Conservation (phyloP, 2,329 filamentous ascomycete genomes). For the Epicoccum nigrum region DNA sequence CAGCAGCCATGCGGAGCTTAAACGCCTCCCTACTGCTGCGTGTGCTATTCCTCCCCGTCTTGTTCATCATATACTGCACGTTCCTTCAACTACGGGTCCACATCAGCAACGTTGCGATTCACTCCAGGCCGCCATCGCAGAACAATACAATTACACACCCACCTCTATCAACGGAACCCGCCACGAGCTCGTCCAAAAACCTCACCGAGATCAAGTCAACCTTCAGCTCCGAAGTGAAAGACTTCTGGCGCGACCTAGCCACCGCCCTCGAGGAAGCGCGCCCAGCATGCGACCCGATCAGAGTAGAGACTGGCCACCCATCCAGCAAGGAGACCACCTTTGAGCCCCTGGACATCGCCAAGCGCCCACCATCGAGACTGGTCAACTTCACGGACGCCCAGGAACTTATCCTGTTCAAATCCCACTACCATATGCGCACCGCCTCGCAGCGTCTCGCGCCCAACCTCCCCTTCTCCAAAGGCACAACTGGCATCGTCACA, state of each 20-base stretch:
- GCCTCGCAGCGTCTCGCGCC: slow-evolving; percentile 28
- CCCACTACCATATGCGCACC: slow-evolving; percentile 31
- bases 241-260: slow-evolving; percentile 9
- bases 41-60: slow-evolving; percentile 2
- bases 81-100: not conserved
- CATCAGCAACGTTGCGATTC: not conserved
- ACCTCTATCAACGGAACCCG: not conserved
- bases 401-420: slow-evolving; percentile 25
- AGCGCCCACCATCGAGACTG: slow-evolving; percentile 18
- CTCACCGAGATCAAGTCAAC: slow-evolving; percentile 3
- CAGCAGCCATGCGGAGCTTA: not conserved
- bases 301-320: slow-evolving; percentile 15
- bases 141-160: too few species aligned
- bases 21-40: slow-evolving; percentile 3
- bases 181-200: not conserved
- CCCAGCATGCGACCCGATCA: slow-evolving; percentile 22
- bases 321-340: slow-evolving; percentile 13
- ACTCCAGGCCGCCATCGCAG: too few species aligned
- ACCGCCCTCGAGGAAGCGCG: slow-evolving; percentile 13
- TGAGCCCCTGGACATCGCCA: slow-evolving; percentile 18
- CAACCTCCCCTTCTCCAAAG: slow-evolving; percentile 47
- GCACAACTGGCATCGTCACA: slow-evolving; percentile 58
- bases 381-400: slow-evolving; percentile 25
- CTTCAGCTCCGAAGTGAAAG: not conserved
- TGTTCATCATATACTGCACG: slow-evolving; percentile 1